A percentile compares a stretch with the other conserved stretches of the same genome.
Conservation (phyloP, 1,284 basidiomycete species). For the Phenoliferia sp. region DNA sequence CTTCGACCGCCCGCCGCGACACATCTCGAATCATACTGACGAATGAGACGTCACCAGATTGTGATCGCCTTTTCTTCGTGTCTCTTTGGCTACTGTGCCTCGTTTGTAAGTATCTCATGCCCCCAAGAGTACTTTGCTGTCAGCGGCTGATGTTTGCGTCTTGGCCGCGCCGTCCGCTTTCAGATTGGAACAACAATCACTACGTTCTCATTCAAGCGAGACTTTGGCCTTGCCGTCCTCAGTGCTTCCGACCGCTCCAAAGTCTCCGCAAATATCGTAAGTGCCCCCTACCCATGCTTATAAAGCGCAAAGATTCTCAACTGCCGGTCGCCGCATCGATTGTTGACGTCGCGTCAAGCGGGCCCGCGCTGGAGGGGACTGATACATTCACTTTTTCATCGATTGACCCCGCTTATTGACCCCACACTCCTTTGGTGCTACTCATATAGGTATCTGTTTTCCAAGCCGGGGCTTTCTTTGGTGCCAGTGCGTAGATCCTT, state of each 20-base stretch:
- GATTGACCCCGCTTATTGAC: too few relatives aligned
- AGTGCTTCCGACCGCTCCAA: not conserved
- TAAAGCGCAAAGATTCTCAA: too few relatives aligned
- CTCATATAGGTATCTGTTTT: conserved; percentile 38
- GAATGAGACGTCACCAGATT: not conserved
- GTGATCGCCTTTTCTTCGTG: not conserved
- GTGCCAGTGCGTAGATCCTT: conserved; percentile 16
- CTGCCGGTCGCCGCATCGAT: too few relatives aligned
- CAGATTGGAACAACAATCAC: conserved; percentile 40
- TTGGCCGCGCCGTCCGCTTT: too few relatives aligned
- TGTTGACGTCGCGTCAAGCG: too few relatives aligned
- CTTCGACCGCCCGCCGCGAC: not conserved
- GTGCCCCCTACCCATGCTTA: not conserved
- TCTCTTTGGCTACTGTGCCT: conserved; percentile 14
- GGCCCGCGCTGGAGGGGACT: too few relatives aligned
- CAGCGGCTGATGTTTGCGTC: too few relatives aligned
- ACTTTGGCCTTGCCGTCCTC: conserved; percentile 33
- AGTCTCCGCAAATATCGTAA: conserved; percentile 8
- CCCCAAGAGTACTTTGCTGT: not conserved
- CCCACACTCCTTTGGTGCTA: too few relatives aligned
- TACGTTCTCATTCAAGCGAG: conserved; percentile 37
- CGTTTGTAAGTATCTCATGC: not conserved
- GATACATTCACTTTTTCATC: too few relatives aligned
- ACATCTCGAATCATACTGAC: not conserved
- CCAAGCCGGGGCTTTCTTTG: conserved; percentile 43